Conservation (phyloP, 805 yeast species). For the Candida multigemmis region DNA sequence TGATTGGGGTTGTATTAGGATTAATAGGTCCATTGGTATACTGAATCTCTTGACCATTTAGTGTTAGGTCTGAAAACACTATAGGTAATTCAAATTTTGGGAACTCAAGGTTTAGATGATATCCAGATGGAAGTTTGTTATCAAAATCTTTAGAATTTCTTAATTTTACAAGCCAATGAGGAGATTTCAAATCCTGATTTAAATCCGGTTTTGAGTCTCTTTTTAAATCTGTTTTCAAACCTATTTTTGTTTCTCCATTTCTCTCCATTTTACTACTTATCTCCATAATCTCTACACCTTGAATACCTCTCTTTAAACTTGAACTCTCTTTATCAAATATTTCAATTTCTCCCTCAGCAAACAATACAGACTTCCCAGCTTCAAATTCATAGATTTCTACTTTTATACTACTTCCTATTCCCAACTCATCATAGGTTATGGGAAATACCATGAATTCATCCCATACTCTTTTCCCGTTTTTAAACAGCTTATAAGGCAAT, state of each 20-base stretch:
- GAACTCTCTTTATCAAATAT: conserved; percentile 47
- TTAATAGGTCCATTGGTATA: background rate
- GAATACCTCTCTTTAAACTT: conserved; percentile 65
- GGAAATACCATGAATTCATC: conserved; percentile 70
- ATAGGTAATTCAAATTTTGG: conserved; percentile 35
- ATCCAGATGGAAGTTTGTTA: too few relatives aligned
- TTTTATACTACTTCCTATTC: conserved; percentile 48
- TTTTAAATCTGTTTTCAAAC: background rate
- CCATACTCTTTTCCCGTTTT: conserved; percentile 43
- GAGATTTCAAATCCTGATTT: too few relatives aligned
- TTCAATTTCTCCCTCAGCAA: conserved; percentile 53
- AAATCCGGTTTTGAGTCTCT: too few relatives aligned
- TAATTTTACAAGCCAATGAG: too few relatives aligned
- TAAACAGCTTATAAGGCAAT: conserved; percentile 25
- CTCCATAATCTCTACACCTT: conserved; percentile 28
- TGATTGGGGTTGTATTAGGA: conserved; percentile 3
- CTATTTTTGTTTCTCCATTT: conserved; percentile 1
- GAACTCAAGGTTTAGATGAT: conserved; percentile 27
- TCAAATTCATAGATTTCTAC: conserved; percentile 63
- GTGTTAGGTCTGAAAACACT: conserved; percentile 29
- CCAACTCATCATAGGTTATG: conserved; percentile 61
- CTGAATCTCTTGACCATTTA: conserved; percentile 4
- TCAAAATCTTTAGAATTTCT: too few relatives aligned
- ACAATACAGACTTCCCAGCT: conserved; percentile 39
- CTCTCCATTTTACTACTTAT: conserved; percentile 5